phyloP scores from a whole-genome alignment of 2,329 filamentous ascomycete genomes.

The Metarhizium guizhouense region DNA sequence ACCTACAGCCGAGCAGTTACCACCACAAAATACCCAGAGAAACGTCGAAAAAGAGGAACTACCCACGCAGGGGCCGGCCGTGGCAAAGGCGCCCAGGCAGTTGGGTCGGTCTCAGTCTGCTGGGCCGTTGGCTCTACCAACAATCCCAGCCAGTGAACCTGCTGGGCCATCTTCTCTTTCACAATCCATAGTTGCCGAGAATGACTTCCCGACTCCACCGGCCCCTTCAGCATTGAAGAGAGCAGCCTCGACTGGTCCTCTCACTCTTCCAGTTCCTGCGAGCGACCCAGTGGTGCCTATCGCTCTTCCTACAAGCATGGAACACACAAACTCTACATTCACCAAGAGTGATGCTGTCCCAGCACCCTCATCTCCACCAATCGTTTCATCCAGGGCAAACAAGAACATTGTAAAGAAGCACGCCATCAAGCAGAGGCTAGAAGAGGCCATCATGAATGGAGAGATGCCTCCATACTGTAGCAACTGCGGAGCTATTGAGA shows the following conservation, averaged over 20 bases:
- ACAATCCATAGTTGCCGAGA: slow-evolving; percentile 13
- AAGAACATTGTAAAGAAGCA: slow-evolving; percentile 58
- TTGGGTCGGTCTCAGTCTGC: slow-evolving; percentile 28
- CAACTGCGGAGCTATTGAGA: slow-evolving; percentile 93
- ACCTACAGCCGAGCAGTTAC: neutral
- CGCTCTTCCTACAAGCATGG: slow-evolving; percentile 14
- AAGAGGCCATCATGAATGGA: slow-evolving; percentile 62
- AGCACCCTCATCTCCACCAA: slow-evolving; percentile 26
- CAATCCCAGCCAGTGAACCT: slow-evolving; percentile 41
- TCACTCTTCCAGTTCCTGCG: slow-evolving; percentile 31
- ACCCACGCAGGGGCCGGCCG: neutral
- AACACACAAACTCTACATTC: slow-evolving; percentile 27
- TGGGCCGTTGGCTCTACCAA: slow-evolving; percentile 27
- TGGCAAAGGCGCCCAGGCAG: slow-evolving; percentile 13
- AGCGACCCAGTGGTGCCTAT: slow-evolving; percentile 33
- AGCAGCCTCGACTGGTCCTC: slow-evolving; percentile 25
- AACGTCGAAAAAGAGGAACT: neutral
- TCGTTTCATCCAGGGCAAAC: slow-evolving; percentile 40
- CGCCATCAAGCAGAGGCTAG: slow-evolving; percentile 48
- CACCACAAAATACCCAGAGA: neutral
- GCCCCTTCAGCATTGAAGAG: slow-evolving; percentile 27
- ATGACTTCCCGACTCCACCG: slow-evolving; percentile 16
- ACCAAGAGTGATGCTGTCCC: slow-evolving; percentile 34
- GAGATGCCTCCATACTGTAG: slow-evolving; percentile 81
- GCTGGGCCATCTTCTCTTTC: slow-evolving; percentile 32